Evolutionary conservation across 768 basidiomycete genomes (phyloP).

Genomic region (Collybia mongolica): DNA sequence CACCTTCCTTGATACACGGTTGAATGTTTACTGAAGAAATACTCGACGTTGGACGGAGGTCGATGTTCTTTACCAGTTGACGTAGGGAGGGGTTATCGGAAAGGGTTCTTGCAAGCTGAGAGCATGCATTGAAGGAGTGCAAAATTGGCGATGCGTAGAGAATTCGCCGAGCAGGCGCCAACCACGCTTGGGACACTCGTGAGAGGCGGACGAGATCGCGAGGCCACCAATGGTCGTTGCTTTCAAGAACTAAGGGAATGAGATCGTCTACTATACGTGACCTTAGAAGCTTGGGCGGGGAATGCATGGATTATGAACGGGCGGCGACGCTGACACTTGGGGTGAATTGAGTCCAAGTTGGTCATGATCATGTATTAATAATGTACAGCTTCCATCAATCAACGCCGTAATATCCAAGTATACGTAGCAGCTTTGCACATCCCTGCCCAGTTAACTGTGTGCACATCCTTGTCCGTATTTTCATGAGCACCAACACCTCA

Average conservation of each 20-base stretch:
- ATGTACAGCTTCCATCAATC: neutral
- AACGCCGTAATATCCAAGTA: neutral
- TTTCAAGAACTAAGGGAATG: conserved; percentile 50
- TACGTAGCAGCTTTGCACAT: conserved; percentile 2
- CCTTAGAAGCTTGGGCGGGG: conserved; percentile 1
- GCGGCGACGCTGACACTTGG: no score
- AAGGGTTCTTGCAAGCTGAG: conserved; percentile 41
- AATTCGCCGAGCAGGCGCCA: conserved; percentile 38
- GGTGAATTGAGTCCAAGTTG: no score
- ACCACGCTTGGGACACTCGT: conserved; percentile 49
- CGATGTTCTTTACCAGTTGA: conserved; percentile 37
- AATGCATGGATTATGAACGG: neutral
- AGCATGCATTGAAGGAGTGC: conserved; percentile 38
- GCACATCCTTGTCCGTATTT: conserved; percentile 1
- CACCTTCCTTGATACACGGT: conserved; percentile 25
- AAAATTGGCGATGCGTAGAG: conserved; percentile 45
- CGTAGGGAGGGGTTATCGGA: conserved; percentile 31
- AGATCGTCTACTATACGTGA: conserved; percentile 47
- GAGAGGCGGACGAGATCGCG: conserved; percentile 47
- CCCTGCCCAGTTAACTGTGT: neutral
- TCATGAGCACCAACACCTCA: conserved; percentile 18
- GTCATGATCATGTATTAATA: neutral
- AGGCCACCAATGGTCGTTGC: conserved; percentile 52
- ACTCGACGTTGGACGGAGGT: conserved; percentile 33
- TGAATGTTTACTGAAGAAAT: conserved; percentile 9